Conservation (phyloP, 1,139 yeast genomes). For the Debaryomycetaceae sp. region DNA sequence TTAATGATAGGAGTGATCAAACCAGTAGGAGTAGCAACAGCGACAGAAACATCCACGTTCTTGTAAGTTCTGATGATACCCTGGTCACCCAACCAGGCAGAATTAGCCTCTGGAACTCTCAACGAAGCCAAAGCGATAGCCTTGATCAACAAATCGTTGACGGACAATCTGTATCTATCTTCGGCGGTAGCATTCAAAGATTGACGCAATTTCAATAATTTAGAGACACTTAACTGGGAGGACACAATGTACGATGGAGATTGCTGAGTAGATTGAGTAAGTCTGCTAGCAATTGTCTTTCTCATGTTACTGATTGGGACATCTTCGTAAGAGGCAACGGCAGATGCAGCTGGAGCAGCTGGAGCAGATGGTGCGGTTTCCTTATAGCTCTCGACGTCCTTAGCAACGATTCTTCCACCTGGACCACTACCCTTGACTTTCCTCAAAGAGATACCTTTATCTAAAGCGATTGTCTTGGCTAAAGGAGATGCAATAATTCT, state of each 20-base stretch:
- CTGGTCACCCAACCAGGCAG: slow-evolving; percentile 88
- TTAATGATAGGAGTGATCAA: slow-evolving; percentile 93
- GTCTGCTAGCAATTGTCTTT: slow-evolving; percentile 87
- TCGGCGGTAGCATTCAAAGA: slow-evolving; percentile 82
- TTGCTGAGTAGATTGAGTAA: slow-evolving; percentile 77
- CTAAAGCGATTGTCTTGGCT: slow-evolving; percentile 91
- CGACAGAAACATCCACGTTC: slow-evolving; percentile 94
- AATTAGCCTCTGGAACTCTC: slow-evolving; percentile 91
- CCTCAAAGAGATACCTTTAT: slow-evolving; percentile 84
- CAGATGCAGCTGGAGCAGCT: slow-evolving; percentile 48
- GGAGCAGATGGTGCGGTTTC: slow-evolving; percentile 40
- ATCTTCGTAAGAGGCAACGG: slow-evolving; percentile 67
- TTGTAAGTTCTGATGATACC: slow-evolving; percentile 89
- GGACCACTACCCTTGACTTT: slow-evolving; percentile 92
- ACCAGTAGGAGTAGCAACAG: slow-evolving; percentile 98
- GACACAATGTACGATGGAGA: slow-evolving; percentile 93
- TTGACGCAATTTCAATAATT: slow-evolving; percentile 87
- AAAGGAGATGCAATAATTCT: slow-evolving; percentile 93
- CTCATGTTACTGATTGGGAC: slow-evolving; percentile 90
- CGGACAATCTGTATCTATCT: slow-evolving; percentile 87
- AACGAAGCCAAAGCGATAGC: slow-evolving; percentile 87
- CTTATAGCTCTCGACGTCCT: slow-evolving; percentile 75
- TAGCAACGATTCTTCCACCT: slow-evolving; percentile 86
- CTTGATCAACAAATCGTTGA: slow-evolving; percentile 90
- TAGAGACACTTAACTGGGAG: slow-evolving; percentile 79